phyloP scores from a whole-genome alignment of 371 early-diverging fungal species.

The Mortierella sp. region DNA sequence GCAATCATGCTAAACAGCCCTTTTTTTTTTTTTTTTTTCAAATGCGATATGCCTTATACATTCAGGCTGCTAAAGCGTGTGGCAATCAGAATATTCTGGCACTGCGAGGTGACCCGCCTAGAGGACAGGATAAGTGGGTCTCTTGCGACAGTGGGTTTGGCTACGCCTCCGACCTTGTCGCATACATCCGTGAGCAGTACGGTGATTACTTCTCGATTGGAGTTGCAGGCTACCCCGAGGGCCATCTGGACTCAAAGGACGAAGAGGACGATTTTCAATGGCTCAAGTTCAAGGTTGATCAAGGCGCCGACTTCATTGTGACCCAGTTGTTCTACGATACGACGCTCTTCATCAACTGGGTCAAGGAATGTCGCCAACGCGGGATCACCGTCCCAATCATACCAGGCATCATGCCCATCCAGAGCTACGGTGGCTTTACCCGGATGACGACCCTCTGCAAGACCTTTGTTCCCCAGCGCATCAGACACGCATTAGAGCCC shows the following conservation, averaged over 20 bases:
- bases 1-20: too few relatives aligned
- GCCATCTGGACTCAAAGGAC: constrained; percentile 72
- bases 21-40: too few relatives aligned
- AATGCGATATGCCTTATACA: too few relatives aligned
- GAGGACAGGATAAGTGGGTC: constrained; percentile 79
- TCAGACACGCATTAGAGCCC: constrained; percentile 79
- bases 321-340: constrained; percentile 93
- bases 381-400: constrained; percentile 86
- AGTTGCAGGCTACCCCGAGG: constrained; percentile 91
- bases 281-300: constrained; percentile 86
- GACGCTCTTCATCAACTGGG: constrained; percentile 81
- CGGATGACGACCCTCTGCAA: constrained; percentile 84
- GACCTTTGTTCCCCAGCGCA: constrained; percentile 78
- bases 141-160: constrained; percentile 80
- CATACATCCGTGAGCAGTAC: constrained; percentile 83
- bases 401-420: constrained; percentile 93
- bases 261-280: constrained; percentile 75
- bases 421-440: constrained; percentile 84
- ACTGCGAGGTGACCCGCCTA: constrained; percentile 90
- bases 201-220: constrained; percentile 92
- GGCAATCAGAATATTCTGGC: constrained; percentile 94
- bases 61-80: constrained; percentile 79
- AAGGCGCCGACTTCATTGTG: constrained; percentile 89
- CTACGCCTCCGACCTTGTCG: constrained; percentile 86
- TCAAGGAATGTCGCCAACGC: constrained; percentile 70